phyloP scores from a whole-genome alignment of 2,329 filamentous ascomycete genomes.

The Pyrenophora teres region DNA sequence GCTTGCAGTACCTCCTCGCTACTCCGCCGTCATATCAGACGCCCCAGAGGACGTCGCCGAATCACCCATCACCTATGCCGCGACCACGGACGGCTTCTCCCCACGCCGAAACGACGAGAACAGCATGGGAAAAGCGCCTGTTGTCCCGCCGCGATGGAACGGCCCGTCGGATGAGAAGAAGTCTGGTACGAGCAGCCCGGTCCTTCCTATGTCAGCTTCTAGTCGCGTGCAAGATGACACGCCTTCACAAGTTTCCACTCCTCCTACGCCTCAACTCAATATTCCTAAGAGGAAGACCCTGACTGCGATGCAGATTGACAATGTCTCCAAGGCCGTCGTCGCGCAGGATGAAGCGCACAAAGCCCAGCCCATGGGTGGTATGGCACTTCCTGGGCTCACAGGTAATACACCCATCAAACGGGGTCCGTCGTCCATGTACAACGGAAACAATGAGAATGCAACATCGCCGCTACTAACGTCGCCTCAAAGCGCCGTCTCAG shows the following conservation, averaged over 20 bases:
- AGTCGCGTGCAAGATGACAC: slow-evolving; percentile 14
- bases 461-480: slow-evolving; percentile 21
- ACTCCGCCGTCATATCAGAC: slow-evolving; percentile 52
- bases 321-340: slow-evolving; percentile 36
- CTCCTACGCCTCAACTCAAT: slow-evolving; percentile 44
- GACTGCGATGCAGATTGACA: slow-evolving; percentile 50
- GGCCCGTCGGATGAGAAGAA: slow-evolving; percentile 42
- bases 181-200: slow-evolving; percentile 43
- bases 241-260: slow-evolving; percentile 14
- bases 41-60: slow-evolving; percentile 41
- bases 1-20: slow-evolving; percentile 49
- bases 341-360: slow-evolving; percentile 22
- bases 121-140: slow-evolving; percentile 10
- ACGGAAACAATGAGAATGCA: slow-evolving; percentile 19
- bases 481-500: slow-evolving; percentile 22
- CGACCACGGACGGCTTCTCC: slow-evolving; percentile 49
- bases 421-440: slow-evolving; percentile 1
- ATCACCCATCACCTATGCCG: slow-evolving; percentile 48
- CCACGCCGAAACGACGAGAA: slow-evolving; percentile 29
- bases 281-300: slow-evolving; percentile 53
- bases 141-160: slow-evolving; percentile 24
- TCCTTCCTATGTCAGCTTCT: slow-evolving; percentile 22
- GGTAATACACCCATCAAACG: slow-evolving; percentile 12
- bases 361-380: slow-evolving; percentile 19
- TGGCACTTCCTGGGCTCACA: slow-evolving; percentile 27